Conservation (phyloP, 306 rosid genomes). For the Alnus rubra region DNA sequence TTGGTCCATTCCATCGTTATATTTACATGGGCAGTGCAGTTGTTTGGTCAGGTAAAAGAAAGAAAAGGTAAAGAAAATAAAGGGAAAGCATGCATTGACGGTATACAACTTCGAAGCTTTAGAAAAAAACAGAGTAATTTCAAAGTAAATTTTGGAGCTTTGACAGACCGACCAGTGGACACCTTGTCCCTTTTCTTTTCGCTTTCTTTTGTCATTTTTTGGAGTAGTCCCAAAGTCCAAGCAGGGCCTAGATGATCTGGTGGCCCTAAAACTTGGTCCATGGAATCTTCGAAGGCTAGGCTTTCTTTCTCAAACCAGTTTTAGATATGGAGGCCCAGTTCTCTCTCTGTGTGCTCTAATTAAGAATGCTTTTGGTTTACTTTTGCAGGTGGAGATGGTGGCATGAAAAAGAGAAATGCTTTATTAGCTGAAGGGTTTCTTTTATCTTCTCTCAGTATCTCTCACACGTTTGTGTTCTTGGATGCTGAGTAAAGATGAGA, state of each 20-base stretch:
- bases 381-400: conserved; percentile 91
- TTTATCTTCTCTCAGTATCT: conserved; percentile 13
- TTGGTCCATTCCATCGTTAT: too few species aligned
- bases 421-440: conserved; percentile 50
- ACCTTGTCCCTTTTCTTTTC: background rate
- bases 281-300: background rate
- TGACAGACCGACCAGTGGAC: too few species aligned
- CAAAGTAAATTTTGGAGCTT: background rate
- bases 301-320: background rate
- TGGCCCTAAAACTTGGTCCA: background rate
- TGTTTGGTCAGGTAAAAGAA: too few species aligned
- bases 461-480: conserved; percentile 17
- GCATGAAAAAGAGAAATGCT: conserved; percentile 77
- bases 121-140: background rate
- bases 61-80: background rate
- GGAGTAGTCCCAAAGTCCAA: background rate
- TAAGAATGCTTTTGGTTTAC: background rate
- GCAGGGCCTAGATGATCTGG: background rate
- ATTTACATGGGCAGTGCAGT: too few species aligned
- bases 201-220: background rate
- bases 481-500: conserved; percentile 26
- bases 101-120: background rate
- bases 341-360: background rate
- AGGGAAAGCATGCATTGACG: background rate
- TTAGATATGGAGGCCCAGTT: background rate